Evolutionary conservation across 139 green algal genomes (phyloP), one percentile per base, ranked within the genome.

Genomic region (Picochlorum sp.): DNA sequence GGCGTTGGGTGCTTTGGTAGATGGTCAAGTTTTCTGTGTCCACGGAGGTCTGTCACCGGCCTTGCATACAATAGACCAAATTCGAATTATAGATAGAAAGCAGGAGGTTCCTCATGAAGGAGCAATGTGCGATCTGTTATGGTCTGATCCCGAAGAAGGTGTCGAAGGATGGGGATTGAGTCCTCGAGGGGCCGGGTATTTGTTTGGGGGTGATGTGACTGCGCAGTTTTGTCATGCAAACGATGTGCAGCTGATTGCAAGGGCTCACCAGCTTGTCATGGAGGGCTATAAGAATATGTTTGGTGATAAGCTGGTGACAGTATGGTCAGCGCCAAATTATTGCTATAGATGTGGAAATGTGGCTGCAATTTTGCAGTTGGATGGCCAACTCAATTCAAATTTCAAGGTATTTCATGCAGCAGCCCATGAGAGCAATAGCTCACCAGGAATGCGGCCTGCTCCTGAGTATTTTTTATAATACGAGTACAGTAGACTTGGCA

Each of bases 241-340:
- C 68, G 77, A 77, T 41, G 35, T 78, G 31, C 78, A 93, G 20
- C 68, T 96, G 43, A 95, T 98, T 24, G 80, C 75, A 14, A 67
- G 93, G 0, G 91, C 91, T 30, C 91, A 98, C 68, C 90, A 97
- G 80, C 85, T 97, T 37, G 92, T 99, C 13, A 99, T 98, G 93
- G 92, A 99, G 63, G 93, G 93, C 22, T 98, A 96, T 85, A 98
- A 98, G 76, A 88, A 77, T 74, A 98, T 99, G 93, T 99, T 99
- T 61, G 77, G 86, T 61, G 74, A 94, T 44, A 78, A 82, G 65
- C 69, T 99, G 28, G 93, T 99, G 7, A 99, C 93, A 0, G 93
- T 99, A 9, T 99, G 93, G 93, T 89, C 73, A 1, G 93, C 93
- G 26, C 93, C 93, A 7, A 99, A 99, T 80, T 99, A 99, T 75